Evolutionary conservation across 805 yeast genomes (phyloP), one percentile per base, ranked within the genome.

Genomic region (Nakazawaea ishiwadae): DNA sequence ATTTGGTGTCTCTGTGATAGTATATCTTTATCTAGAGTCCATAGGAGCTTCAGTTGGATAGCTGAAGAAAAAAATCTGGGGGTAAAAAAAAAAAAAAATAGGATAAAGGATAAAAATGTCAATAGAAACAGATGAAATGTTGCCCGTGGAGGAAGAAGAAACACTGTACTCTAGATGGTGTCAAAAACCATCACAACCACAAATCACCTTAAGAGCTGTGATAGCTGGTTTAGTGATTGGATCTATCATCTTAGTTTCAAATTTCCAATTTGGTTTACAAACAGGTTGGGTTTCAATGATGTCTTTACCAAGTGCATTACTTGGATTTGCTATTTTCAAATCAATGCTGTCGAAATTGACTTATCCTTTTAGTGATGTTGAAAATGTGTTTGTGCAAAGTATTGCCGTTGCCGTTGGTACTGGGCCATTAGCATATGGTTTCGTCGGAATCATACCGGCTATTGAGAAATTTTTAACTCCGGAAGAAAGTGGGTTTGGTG

Each of bases 281-380:
- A 91, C 97, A 0, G 99, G 99, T 2, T 91, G 99, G 99, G 96
- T 93, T 5, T 88, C 96, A 9, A 91, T 91, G 99, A 93, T 91
- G 99, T 85, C 96, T 17, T 67, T 91, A 41, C 98, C 99, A 0
- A 83, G 96, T 4, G 96, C 98, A 0, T 62, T 91, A 39, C 62
- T 91, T 19, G 96, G 95, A 0, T 90, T 79, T 58, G 84, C 96
- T 0, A 66, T 84, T 15, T 91, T 90, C 67, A 86, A 81, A 51
- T 63, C 77, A 4, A 51, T 82, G 2, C 67, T 69, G 18, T 38
- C 49, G 1, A 42, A 48, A 4, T 41, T 71, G 10, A 48, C 51
- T 5, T 60, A 60, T 28, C 79, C 80, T 1, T 77, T 79, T 53
- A 77, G 93, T 0, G 96, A 88, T 48, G 96, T 87, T n/a, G 98